Base-by-base conservation (phyloP, 73 alveolate genomes). In the Paramecium tetraurelia region DNA sequence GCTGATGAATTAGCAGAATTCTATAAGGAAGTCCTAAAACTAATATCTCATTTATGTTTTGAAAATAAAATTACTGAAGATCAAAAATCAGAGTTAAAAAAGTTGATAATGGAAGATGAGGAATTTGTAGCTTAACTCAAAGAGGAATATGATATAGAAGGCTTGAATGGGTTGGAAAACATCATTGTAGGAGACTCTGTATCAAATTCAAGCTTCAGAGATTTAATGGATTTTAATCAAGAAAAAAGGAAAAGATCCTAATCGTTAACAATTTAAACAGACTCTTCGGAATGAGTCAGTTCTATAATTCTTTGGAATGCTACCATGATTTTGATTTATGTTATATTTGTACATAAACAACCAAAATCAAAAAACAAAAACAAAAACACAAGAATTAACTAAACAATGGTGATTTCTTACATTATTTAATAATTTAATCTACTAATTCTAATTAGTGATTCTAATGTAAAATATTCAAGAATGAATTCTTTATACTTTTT, bases 281-380 rank as follows among this genome's bases (percentile, higher is more conserved):
- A 72, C 59, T 72, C 59, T 72, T 72, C 86, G 59, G 86, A 33
- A n/a, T 72, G 86, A 72, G 84, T 63, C 84, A 14, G 31, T 53
- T 53, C 69, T 53, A 53, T 53, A 18, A 53, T 63, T 63, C 46
- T 27, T 33, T 1, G 84, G 50, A 31, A 12, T 27, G 44, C 46
- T 63, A 53, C 12, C 69, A 53, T 53, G 69, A 53, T 53, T 53
- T 53, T 53, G 27, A 53, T 53, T 53, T 53, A 53, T 53, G 69
- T 53, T 53, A 16, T 53, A 53, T 53, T 53, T 53, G 69, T 53
- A 53, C 69, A 53, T 53, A 53, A 53, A 53, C 21, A 53, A 53
- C 69, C 69, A 53, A 53, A 53, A 53, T 53, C 69, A 53, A 53
- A 53, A 27, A 27, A 27, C 31, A 27, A 53, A 53, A 18, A 53